These are phyloP conservation scores for Colletotrichum sp. DNA, from an alignment of 2,329 filamentous ascomycete genomes.

Conservation along the genomic window DNA sequence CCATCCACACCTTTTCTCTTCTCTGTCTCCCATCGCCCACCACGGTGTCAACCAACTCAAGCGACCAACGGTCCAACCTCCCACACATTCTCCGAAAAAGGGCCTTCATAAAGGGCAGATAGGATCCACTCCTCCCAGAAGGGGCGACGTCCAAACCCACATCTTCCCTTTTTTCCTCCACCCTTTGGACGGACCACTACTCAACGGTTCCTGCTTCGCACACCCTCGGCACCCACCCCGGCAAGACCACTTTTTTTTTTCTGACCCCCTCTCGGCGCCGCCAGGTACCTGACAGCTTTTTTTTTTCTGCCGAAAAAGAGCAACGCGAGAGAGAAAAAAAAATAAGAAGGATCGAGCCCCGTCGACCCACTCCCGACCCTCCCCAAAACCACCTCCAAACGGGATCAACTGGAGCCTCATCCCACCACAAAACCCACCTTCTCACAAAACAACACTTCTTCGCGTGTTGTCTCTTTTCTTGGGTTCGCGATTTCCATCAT, in stretches of 20 bases:
- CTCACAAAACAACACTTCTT: conserved; percentile 21
- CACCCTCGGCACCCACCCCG: conserved; percentile 19
- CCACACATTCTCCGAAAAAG: conserved; percentile 22
- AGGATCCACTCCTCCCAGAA: conserved; percentile 22
- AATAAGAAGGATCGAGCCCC: conserved; percentile 24
- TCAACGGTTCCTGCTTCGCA: conserved; percentile 20
- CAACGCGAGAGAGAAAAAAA: conserved; percentile 12
- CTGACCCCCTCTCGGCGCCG: conserved; percentile 8
- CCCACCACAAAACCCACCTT: conserved; percentile 24
- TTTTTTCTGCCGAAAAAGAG: conserved; percentile 12
- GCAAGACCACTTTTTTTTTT: conserved; percentile 15
- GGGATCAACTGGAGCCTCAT: conserved; percentile 27
- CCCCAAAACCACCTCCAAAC: conserved; percentile 25
- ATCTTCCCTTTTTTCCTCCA: conserved; percentile 20
- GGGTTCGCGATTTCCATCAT: conserved; percentile 21
- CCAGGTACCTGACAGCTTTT: conserved; percentile 20
- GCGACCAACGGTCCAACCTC: conserved; percentile 19
- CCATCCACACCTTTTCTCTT: neutral
- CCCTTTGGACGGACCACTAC: conserved; percentile 19
- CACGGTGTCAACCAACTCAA: conserved; percentile 3
- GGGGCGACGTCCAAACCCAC: conserved; percentile 21
- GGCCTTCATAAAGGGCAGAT: conserved; percentile 18
- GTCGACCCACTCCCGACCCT: conserved; percentile 24
- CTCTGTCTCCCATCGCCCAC: neutral
- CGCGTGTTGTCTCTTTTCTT: conserved; percentile 18